Base-by-base conservation (phyloP, 208 protist species). In the Phytomonas sp. region DNA sequence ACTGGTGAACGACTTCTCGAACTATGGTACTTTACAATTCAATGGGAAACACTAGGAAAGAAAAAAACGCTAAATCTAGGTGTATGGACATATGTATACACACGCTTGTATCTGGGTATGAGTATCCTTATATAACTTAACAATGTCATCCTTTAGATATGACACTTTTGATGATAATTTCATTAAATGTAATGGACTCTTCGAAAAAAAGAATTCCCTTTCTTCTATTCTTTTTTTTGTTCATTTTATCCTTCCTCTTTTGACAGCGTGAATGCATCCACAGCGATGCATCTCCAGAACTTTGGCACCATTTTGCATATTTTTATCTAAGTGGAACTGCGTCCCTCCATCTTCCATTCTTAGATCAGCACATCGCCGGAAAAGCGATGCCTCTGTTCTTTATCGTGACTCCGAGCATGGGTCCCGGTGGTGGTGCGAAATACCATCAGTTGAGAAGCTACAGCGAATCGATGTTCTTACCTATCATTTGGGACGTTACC, bases 401-500 rank as follows among this genome's bases (percentile, higher is more conserved):
- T 23, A 26, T 26, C 19, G 45, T 26, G 26, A 56, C 45, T 26
- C 45, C 26, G 45, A 16, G 16, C 45, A 56, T 19, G 45, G 16
- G 19, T 19, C 19, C 45, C 32, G 63, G 29, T 33, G 34, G 63
- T 86, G 81, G 81, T 63, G 75, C 0, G 71, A 70, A 64, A 73
- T 66, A 65, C 75, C 74, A 0, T 65, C 72, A 2, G 36, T 49
- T 14, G 72, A 76, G 60, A 16, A 29, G 19, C 60, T 82, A 12
- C 45, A 78, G 34, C 64, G 70, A 0, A 78, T 86, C n/a, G 81
- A 86, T 59, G 68, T 76, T 8, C 75, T 86, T 60, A 76, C 71
- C 29, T 82, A 77, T 70, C 45, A 75, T 0, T 70, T 86, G 10
- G 81, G 81, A 4, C 73, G 70, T 26, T 86, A 86, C 56, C 77